phyloP scores from a whole-genome alignment of 768 basidiomycete species.

The Porpolomopsis calyptriformis region DNA sequence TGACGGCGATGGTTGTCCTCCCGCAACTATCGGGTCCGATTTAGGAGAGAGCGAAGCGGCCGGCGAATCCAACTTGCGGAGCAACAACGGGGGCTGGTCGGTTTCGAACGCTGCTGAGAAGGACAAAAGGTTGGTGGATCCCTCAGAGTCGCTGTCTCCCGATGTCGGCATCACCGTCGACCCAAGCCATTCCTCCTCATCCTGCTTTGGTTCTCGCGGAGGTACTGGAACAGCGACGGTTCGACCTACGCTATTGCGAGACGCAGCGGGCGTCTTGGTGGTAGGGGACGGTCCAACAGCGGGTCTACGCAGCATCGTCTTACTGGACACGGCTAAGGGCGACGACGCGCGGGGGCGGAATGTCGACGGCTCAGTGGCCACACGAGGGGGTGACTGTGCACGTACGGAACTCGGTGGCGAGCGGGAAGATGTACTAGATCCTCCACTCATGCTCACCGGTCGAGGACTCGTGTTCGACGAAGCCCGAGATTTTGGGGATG shows the following conservation, averaged over 20 bases:
- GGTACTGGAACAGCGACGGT: slow-evolving; percentile 25
- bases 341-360: slow-evolving; percentile 40
- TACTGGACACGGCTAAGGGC: slow-evolving; percentile 31
- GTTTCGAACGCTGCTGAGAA: slow-evolving; percentile 61
- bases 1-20: too few species aligned
- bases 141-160: slow-evolving; percentile 48
- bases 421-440: slow-evolving; percentile 29
- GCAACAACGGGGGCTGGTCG: slow-evolving; percentile 23
- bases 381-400: slow-evolving; percentile 31
- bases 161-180: slow-evolving; percentile 70
- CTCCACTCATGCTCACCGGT: slow-evolving; percentile 30
- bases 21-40: slow-evolving; percentile 37
- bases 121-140: slow-evolving; percentile 53
- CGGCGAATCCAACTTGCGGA: slow-evolving; percentile 28
- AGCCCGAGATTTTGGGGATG: slow-evolving; percentile 33
- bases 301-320: slow-evolving; percentile 17
- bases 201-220: slow-evolving; percentile 32
- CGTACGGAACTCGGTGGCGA: slow-evolving; percentile 10
- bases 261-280: slow-evolving; percentile 20
- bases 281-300: slow-evolving; percentile 26
- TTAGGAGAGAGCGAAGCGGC: slow-evolving; percentile 43
- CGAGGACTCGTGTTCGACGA: slow-evolving; percentile 32
- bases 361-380: slow-evolving; percentile 22
- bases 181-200: slow-evolving; percentile 56
- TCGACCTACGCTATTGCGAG: slow-evolving; percentile 17